Base-by-base conservation (phyloP, 164 flowering plant species). In the Umbilicus rupestris region DNA sequence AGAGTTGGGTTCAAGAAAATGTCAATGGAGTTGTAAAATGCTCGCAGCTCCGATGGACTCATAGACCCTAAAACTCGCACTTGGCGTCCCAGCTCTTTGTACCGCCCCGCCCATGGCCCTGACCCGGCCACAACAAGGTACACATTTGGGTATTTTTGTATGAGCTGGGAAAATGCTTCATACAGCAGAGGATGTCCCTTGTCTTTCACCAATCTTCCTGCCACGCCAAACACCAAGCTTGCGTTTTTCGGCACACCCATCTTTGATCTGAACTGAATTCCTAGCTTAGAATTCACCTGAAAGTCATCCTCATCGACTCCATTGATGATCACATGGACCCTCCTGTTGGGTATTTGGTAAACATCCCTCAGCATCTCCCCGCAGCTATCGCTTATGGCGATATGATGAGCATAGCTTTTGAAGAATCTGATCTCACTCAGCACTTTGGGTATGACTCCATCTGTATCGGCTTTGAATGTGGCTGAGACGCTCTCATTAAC, bases 351-450 rank as follows among this genome's bases (percentile, higher is more conserved):
- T 45, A 90, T 87, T 69, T 88, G 98, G 72, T 92, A 92, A 15
- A 88, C 81, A 46, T 90, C 91, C 42, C 93, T 68, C 7, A 90
- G 78, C 90, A 92, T 87, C 71, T 90, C 96, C 0, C 98, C 96
- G 30, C 89, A 83, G 59, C 96, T 90, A 59, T 89, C 95, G 39
- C 98, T 92, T 19, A 86, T 92, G 1, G 93, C 93, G 0, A 92
- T 81, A 67, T 90, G 98, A 49, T 90, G 89, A 0, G 81, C 80
- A 57, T 92, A 90, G 73, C 71, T 77, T 31, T 75, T 52, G 77
- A 92, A 92, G 74, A 92, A 92, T 19, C 98, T 70, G 3, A 92
- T 90, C 72, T 92, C 98, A 3, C 75, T 75, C 11, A 88, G 66
- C 0, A 89, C 80, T 67, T 85, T 92, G 0, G 88, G 91, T 22